Evolutionary conservation across 2,329 filamentous ascomycete species (phyloP).

Genomic region (Sclerotinia spermophila): DNA sequence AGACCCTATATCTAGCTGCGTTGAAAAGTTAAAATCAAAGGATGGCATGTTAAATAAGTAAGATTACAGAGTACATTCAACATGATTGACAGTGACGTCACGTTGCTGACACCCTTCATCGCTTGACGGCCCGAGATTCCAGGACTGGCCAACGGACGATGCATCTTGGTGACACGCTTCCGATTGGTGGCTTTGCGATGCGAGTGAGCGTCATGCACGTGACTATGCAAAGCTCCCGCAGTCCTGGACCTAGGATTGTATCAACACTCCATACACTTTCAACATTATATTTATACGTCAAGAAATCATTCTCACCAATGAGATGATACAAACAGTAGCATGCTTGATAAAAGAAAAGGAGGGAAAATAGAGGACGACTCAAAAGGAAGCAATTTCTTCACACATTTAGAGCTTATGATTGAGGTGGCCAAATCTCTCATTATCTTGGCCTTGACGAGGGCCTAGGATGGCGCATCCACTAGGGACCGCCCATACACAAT

Average conservation of each 20-base stretch:
- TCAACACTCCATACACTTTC: neutral
- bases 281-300: neutral
- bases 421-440: slow-evolving; percentile 40
- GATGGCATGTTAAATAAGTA: no score
- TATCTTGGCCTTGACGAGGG: slow-evolving; percentile 36
- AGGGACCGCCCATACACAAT: slow-evolving; percentile 32
- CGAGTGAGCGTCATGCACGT: neutral
- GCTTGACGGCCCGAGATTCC: neutral
- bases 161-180: neutral
- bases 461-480: slow-evolving; percentile 34
- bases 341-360: neutral
- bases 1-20: no score
- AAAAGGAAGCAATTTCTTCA: neutral
- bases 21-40: no score
- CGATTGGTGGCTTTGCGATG: neutral
- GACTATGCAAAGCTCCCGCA: neutral
- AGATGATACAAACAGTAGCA: neutral
- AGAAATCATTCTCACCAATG: neutral
- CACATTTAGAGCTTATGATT: slow-evolving; percentile 7
- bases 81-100: neutral
- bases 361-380: neutral
- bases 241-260: neutral
- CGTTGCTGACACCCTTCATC: neutral
- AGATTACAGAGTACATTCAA: no score
- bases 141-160: neutral